phyloP scores from a whole-genome alignment of 345 rosid species.

The Physaria fendleri region DNA sequence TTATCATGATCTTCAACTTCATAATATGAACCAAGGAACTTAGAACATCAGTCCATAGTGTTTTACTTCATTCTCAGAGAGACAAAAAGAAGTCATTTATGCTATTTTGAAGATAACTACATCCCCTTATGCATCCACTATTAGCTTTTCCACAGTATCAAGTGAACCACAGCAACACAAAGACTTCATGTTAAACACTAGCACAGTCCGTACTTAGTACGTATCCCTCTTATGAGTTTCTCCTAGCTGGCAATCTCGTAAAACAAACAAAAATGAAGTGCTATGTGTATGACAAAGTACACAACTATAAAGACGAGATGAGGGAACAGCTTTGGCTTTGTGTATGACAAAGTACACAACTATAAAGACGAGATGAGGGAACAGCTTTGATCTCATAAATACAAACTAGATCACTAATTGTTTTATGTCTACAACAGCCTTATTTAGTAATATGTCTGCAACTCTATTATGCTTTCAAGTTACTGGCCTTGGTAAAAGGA shows the following conservation, averaged over 20 bases:
- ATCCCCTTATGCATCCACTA: background rate
- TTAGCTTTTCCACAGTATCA: background rate
- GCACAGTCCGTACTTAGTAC: background rate
- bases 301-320: background rate
- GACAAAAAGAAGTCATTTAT: background rate
- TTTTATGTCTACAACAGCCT: background rate
- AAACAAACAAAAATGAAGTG: background rate
- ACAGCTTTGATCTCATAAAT: background rate
- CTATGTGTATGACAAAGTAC: background rate
- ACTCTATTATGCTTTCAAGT: background rate
- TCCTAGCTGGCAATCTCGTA: background rate
- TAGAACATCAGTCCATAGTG: background rate
- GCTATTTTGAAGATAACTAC: background rate
- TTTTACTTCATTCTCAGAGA: background rate
- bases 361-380: background rate
- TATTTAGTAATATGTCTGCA: background rate
- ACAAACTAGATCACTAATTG: background rate
- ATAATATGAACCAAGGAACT: constrained; percentile 1
- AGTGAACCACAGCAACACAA: background rate
- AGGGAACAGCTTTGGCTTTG: background rate
- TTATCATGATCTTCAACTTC: background rate
- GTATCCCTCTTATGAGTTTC: background rate
- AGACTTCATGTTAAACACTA: background rate
- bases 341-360: background rate
- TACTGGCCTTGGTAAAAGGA: background rate